phyloP scores from a whole-genome alignment of 257 asterid species.

The Capsicum pubescens region DNA sequence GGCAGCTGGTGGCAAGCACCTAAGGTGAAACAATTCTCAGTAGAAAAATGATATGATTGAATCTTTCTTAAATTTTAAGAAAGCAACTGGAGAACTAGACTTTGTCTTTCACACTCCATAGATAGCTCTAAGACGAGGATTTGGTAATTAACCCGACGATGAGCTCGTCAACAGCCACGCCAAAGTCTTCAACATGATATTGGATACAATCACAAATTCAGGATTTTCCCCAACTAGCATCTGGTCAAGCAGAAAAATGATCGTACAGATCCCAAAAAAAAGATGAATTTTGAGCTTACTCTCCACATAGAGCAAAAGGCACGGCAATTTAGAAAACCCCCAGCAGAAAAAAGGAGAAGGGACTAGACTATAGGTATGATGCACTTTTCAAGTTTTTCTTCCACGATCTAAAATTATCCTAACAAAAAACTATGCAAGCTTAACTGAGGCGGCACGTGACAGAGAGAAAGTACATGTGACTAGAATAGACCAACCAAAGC shows the following conservation, averaged over 20 bases:
- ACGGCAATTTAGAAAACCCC: neutral
- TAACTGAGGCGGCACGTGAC: neutral
- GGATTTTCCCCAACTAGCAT: neutral
- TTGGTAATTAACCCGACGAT: constrained; percentile 7
- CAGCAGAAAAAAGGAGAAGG: neutral
- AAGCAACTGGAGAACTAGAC: neutral
- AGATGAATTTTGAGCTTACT: neutral
- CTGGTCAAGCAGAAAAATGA: neutral
- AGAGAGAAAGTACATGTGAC: neutral
- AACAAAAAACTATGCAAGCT: neutral
- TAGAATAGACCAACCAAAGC: neutral
- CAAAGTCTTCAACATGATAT: neutral
- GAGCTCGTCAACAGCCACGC: constrained; percentile 27
- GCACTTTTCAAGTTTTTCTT: neutral
- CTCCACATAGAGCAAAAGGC: neutral
- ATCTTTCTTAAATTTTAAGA: neutral
- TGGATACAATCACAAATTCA: neutral
- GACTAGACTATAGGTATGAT: neutral
- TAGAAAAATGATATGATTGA: neutral
- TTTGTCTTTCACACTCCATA: neutral
- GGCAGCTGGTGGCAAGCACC: neutral
- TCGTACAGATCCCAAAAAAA: neutral
- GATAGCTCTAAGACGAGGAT: constrained; percentile 8
- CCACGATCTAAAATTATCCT: neutral
- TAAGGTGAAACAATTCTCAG: neutral